Percentiles rank a stretch among this genome's conserved stretches.
phyloP scores from a whole-genome alignment of 768 basidiomycete genomes.

The Leucocoprinus birnbaumii region DNA sequence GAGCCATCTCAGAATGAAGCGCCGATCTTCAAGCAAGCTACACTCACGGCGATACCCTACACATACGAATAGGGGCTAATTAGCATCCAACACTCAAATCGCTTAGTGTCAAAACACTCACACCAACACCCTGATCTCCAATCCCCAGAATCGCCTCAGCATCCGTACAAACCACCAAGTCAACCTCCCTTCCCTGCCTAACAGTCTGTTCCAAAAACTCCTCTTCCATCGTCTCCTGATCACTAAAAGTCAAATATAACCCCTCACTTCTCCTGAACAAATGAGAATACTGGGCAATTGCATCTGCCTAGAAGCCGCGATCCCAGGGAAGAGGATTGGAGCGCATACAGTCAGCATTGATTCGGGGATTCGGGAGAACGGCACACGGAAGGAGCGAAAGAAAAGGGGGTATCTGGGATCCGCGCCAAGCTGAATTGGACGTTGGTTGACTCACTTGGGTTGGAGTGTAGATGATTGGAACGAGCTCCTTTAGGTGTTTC shows the following conservation, averaged over 20 bases:
- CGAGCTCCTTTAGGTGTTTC: slow-evolving; percentile 57
- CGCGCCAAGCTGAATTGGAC: no score
- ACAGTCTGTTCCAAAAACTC: slow-evolving; percentile 66
- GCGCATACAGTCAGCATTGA: not conserved
- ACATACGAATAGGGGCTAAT: not conserved
- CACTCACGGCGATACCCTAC: slow-evolving; percentile 50
- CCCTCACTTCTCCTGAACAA: slow-evolving; percentile 80
- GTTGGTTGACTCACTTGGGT: slow-evolving; percentile 59
- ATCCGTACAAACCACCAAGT: slow-evolving; percentile 82
- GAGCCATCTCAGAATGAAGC: not conserved
- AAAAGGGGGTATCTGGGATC: not conserved
- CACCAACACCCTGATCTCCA: slow-evolving; percentile 67
- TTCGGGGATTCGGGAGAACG: not conserved
- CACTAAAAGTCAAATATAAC: slow-evolving; percentile 61
- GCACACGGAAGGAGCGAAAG: not conserved
- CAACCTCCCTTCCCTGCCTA: slow-evolving; percentile 52
- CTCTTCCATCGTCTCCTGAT: slow-evolving; percentile 69
- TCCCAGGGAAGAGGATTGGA: not conserved
- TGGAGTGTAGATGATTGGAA: slow-evolving; percentile 80
- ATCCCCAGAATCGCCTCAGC: slow-evolving; percentile 83
- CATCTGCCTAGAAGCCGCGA: slow-evolving; percentile 54
- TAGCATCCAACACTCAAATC: not conserved
- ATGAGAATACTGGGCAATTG: slow-evolving; percentile 82
- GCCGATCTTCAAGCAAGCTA: not conserved
- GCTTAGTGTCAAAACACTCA: slow-evolving; percentile 22